These are phyloP conservation scores for Phytophthora litchii DNA, from an alignment of 352 stramenopile genomes.

Conservation along the genomic window DNA sequence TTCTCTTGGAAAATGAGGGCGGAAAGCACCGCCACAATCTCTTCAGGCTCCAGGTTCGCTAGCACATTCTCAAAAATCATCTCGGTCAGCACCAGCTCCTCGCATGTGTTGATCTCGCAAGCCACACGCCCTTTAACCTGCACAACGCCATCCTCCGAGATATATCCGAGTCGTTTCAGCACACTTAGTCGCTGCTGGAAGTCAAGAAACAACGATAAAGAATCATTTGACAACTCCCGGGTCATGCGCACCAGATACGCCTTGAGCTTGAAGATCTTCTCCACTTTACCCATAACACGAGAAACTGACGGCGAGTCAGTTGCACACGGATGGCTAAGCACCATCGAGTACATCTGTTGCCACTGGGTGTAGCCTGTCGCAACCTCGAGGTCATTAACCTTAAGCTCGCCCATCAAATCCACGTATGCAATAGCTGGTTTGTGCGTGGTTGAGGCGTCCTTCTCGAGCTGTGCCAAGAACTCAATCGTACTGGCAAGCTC, in stretches of 20 bases:
- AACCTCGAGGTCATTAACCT: conserved; percentile 82
- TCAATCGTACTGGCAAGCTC: conserved; percentile 75
- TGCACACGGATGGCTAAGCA: conserved; percentile 60
- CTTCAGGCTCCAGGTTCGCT: conserved; percentile 94
- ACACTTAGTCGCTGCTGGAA: conserved; percentile 95
- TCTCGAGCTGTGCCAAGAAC: conserved; percentile 80
- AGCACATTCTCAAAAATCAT: conserved; percentile 99
- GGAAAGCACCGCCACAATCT: conserved; percentile 97
- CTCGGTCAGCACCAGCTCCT: conserved; percentile 98
- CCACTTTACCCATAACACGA: conserved; percentile 71
- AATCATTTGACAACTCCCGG: conserved; percentile 84
- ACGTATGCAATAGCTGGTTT: conserved; percentile 58
- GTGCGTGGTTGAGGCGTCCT: conserved; percentile 52
- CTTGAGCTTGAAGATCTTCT: conserved; percentile 77
- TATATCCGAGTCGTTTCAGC: conserved; percentile 94
- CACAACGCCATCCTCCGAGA: conserved; percentile 89
- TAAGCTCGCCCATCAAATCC: conserved; percentile 76
- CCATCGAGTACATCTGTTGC: conserved; percentile 57
- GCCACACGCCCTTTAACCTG: conserved; percentile 97
- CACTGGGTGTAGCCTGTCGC: conserved; percentile 67
- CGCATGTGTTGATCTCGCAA: conserved; percentile 98
- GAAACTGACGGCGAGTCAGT: conserved; percentile 38
- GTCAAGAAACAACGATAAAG: conserved; percentile 96
- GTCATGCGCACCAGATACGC: conserved; percentile 67
- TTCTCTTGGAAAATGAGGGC: conserved; percentile 98